Conservation (phyloP, 148 eudicot genomes). For the Nepenthes mirabilis region DNA sequence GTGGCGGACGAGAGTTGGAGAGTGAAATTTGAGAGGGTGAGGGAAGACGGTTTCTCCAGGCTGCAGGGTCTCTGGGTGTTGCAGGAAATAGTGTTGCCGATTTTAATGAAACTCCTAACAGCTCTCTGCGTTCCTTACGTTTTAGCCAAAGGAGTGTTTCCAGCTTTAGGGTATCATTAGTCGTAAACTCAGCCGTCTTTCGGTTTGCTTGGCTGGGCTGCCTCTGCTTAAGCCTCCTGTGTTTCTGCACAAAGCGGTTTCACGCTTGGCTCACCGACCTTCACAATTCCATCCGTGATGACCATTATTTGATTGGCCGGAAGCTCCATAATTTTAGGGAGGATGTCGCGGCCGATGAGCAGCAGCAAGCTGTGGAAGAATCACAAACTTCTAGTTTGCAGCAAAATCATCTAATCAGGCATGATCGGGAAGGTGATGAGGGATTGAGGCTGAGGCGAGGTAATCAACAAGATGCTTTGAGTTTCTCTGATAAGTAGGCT, state of each 20-base stretch:
- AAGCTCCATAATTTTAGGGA: conserved; percentile 90
- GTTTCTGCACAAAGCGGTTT: conserved; percentile 80
- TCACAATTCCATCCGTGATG: conserved; percentile 91
- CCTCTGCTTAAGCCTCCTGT: conserved; percentile 52
- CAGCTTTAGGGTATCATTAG: conserved; percentile 69
- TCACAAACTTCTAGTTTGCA: conserved; percentile 11
- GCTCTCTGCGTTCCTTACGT: conserved; percentile 94
- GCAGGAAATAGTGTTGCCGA: conserved; percentile 82
- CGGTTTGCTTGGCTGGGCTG: conserved; percentile 96
- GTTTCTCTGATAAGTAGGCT: not conserved
- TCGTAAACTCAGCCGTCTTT: conserved; percentile 87
- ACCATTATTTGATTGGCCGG: conserved; percentile 85
- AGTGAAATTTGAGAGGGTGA: conserved; percentile 83
- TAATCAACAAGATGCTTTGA: conserved; percentile 30
- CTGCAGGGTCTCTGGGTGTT: conserved; percentile 84
- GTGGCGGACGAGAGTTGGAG: conserved; percentile 86
- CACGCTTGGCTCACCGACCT: conserved; percentile 97
- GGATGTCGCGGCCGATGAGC: conserved; percentile 5
- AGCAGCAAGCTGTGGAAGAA: conserved; percentile 17
- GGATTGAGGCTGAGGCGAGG: conserved; percentile 63
- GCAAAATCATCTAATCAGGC: conserved; percentile 12
- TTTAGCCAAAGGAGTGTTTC: conserved; percentile 80
- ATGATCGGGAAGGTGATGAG: conserved; percentile 21
- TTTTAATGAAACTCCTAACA: conserved; percentile 75
- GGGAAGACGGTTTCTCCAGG: conserved; percentile 89